A percentile compares a stretch with the other conserved stretches of the same genome.
These are phyloP conservation scores for Leishmania tarentolae DNA, from an alignment of 208 protist species.

Conservation along the genomic window DNA sequence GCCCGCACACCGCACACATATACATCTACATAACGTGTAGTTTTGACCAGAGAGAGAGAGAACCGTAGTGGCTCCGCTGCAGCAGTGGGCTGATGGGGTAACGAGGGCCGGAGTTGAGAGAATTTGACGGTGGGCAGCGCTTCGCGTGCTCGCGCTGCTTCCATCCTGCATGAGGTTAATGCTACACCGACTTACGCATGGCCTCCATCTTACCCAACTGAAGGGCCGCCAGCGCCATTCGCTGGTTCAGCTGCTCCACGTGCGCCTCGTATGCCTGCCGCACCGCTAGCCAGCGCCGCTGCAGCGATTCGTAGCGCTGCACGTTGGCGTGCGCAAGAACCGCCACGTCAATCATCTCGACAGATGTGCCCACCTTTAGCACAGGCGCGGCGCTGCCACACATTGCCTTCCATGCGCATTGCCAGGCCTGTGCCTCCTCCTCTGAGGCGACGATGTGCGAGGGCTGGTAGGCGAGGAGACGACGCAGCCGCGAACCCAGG, in stretches of 20 bases:
- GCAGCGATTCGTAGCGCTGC: conserved; percentile 21
- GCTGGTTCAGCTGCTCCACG: conserved; percentile 21
- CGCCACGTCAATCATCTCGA: conserved; percentile 19
- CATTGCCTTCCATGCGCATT: conserved; percentile 15
- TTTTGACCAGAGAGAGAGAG: conserved; percentile 2
- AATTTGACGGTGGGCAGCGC: background rate
- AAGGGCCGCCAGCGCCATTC: conserved; percentile 24
- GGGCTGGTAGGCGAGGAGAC: conserved; percentile 15
- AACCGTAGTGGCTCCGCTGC: background rate
- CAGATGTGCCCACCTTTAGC: background rate
- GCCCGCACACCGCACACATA: background rate
- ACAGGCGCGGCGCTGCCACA: background rate
- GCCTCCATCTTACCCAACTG: conserved; percentile 30
- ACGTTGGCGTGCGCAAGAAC: conserved; percentile 27
- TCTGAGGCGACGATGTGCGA: conserved; percentile 21
- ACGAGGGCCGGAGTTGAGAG: background rate
- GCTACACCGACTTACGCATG: background rate
- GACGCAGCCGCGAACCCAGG: conserved; percentile 5
- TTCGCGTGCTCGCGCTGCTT: background rate
- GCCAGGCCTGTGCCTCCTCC: conserved; percentile 23
- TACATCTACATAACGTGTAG: too few species aligned
- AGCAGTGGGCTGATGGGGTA: background rate
- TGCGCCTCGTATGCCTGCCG: conserved; percentile 13
- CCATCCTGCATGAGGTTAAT: background rate
- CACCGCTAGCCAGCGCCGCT: conserved; percentile 16